Evolutionary conservation across 1,284 basidiomycete genomes (phyloP).

Genomic region (Polyporus tsugae): DNA sequence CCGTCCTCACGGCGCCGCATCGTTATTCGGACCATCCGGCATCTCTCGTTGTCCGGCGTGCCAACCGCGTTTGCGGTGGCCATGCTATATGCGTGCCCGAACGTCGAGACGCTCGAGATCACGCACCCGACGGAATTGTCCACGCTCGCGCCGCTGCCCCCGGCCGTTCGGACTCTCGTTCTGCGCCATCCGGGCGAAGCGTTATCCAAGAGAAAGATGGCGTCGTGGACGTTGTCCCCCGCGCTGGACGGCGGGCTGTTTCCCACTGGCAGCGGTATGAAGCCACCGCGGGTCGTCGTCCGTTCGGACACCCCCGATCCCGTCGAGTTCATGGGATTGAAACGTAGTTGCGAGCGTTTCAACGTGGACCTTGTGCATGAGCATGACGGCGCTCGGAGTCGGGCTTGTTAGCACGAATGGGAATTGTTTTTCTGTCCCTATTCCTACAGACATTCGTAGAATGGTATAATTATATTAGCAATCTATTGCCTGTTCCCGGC

Average conservation of each 20-base stretch:
- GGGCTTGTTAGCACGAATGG: background rate
- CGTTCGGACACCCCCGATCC: conserved; percentile 30
- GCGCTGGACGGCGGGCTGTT: conserved; percentile 29
- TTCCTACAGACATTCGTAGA: too few species aligned
- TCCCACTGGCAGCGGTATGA: background rate
- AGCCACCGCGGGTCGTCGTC: conserved; percentile 23
- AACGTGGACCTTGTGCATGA: conserved; percentile 26
- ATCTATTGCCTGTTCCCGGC: too few species aligned
- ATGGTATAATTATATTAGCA: background rate
- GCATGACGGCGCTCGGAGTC: conserved; percentile 17
- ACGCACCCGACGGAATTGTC: conserved; percentile 29
- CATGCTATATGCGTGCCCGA: conserved; percentile 38
- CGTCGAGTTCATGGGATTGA: conserved; percentile 19
- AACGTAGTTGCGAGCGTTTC: conserved; percentile 23
- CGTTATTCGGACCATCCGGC: conserved; percentile 34
- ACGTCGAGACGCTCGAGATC: conserved; percentile 37
- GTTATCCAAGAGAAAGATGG: conserved; percentile 23
- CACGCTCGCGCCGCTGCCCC: conserved; percentile 32
- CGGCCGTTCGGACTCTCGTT: conserved; percentile 35
- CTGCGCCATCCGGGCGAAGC: conserved; percentile 22
- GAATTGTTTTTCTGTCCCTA: background rate
- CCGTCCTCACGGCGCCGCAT: conserved; percentile 14
- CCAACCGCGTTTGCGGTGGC: conserved; percentile 40
- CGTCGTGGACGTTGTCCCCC: conserved; percentile 27
- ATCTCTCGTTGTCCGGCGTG: conserved; percentile 38